Base-by-base conservation (phyloP, 2,329 filamentous ascomycete genomes). In the Podosphaera xanthii region DNA sequence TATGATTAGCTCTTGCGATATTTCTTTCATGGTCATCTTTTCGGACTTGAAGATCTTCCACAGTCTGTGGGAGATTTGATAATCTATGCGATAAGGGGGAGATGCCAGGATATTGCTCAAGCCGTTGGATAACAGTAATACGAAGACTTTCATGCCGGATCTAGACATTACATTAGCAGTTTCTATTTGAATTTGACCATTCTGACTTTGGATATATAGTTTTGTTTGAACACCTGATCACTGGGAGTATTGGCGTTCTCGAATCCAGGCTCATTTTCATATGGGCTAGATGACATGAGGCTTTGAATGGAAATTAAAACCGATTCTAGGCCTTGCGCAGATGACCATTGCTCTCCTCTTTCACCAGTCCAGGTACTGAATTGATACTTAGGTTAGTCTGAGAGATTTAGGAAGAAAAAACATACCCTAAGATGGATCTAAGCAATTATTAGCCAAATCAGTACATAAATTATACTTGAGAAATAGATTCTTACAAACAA, bases 251-350 rank as follows among this genome's bases (percentile, higher is more conserved):
- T 84, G 10, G 83, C 79, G 61, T 85, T 78, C 69, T 97, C 91
- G 65, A 87, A 96, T 4, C 92, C 92, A 1, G 92, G 92, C 69
- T 98, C 92, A 66, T 97, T 96, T 69, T 92, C 87, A 71, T 95
- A 97, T 0, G 91, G 92, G 65, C 96, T 95, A 35, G 81, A 73
- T 0, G 89, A 95, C 84, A 98, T 90, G 52, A 98, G 75, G 70
- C 90, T 96, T 71, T 98, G 92, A 60, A 98, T 96, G 4, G 91
- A 97, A 58, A 97, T 80, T 55, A 98, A 72, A 56, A 97, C 87
- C 0, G 91, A 97, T 70, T 97, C 92, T 0, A 98, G 76, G 5
- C 92, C 91, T 70, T 97, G 92, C 0, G 91, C 92, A 14, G 90
- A 89, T 14, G 90, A 96, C 92, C 92, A 98, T 70, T 96, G 83